Base-by-base conservation (phyloP, 352 stramenopile species). In the Globisporangium paroecandrum region DNA sequence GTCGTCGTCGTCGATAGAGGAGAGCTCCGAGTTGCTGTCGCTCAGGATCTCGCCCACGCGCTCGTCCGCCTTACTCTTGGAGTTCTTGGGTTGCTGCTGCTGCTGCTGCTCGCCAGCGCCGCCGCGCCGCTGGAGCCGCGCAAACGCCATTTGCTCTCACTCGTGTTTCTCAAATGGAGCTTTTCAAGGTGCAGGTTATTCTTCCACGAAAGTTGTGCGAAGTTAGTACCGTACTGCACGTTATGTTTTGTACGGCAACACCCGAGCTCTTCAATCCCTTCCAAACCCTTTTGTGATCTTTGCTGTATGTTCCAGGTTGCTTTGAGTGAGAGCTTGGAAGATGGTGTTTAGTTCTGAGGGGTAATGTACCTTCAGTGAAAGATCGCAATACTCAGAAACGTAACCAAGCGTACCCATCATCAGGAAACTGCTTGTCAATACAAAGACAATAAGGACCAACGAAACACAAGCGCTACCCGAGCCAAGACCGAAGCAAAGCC, bases 41-140 rank as follows among this genome's bases (percentile, higher is more conserved):
- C 79, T 87, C 58, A 88, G 64, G 69, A 89, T 83, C 56, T 89
- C 79, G 7, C 76, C 79, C 18, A 89, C 70, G 18, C 78, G 75
- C 58, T 60, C 65, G 5, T 64, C 43, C 20, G 32, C 57, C 13
- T 60, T 43, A 18, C 0, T 4, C 18, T 54, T 7, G 10, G 34
- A 55, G 46, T 29, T 32, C 60, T 25, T 24, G 9, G 61, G 5
- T 10, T 32, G 29, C 20, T 59, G 62, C 3, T 56, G 36, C 7
- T 67, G 62, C 29, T 32, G 56, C 32, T 65, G 64, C 22, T 46
- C 18, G 57, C 13, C 12, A 15, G 24, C 22, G 15, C 34, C 46
- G 43, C 47, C 58, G 32, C 64, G 63, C 27, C 64, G 64, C 41
- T 69, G 47, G 56, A 69, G 65, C 18, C 64, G 64, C 56, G 56